phyloP scores from a whole-genome alignment of 371 early-diverging fungal genomes.

The Mucor circinelloides region DNA sequence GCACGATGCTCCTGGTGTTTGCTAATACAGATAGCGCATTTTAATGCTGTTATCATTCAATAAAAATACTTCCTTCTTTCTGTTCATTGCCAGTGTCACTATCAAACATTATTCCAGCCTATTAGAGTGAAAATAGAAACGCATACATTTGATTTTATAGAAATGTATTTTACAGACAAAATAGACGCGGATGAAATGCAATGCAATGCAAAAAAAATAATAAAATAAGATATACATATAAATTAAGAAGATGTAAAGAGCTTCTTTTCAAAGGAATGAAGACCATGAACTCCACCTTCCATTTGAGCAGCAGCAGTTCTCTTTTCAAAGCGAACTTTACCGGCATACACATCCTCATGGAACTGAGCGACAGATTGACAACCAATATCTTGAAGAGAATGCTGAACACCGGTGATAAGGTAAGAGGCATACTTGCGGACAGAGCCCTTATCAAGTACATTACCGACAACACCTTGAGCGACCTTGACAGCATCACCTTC shows the following conservation, averaged over 20 bases:
- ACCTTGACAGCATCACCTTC: constrained; percentile 96
- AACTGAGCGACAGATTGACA: constrained; percentile 64
- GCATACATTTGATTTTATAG: too few species aligned
- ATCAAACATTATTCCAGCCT: too few species aligned
- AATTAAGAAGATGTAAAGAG: constrained; percentile 44
- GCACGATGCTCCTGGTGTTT: constrained; percentile 9
- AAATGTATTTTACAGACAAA: too few species aligned
- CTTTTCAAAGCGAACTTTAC: constrained; percentile 89
- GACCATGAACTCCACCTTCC: constrained; percentile 96
- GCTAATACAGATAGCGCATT: constrained; percentile 1
- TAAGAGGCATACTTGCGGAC: constrained; percentile 91
- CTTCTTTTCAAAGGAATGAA: constrained; percentile 89
- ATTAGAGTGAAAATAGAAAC: too few species aligned
- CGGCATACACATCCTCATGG: constrained; percentile 65
- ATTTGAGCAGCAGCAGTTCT: constrained; percentile 93
- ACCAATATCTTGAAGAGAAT: constrained; percentile 97
- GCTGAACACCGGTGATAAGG: constrained; percentile 91
- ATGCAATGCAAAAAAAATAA: background rate
- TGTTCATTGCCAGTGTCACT: too few species aligned
- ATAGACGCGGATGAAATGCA: too few species aligned
- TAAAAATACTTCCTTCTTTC: background rate
- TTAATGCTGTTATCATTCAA: background rate
- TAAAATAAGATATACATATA: background rate
- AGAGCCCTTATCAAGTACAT: constrained; percentile 94
- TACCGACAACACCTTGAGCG: constrained; percentile 97